These are phyloP conservation scores for Auxenochlorella pyrenoidosa DNA, from an alignment of 139 green algal species.

Conservation along the genomic window DNA sequence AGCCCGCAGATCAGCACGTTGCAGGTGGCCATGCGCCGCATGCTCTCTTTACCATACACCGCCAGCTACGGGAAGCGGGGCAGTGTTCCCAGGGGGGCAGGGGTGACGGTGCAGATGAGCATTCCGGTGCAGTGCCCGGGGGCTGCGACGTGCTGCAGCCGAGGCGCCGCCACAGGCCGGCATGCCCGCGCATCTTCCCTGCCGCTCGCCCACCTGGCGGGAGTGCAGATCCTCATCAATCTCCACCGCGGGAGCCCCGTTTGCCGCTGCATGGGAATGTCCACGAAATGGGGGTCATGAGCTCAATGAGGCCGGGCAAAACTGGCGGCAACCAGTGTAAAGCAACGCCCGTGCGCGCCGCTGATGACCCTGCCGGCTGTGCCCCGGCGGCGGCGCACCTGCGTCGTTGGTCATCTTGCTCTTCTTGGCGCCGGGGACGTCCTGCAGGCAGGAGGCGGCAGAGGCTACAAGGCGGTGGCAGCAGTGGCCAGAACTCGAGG, in stretches of 20 bases:
- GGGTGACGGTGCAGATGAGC: background rate
- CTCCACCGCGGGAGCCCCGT: slow-evolving; percentile 42
- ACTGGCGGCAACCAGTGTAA: background rate
- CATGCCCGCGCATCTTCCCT: background rate
- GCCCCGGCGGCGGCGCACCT: background rate
- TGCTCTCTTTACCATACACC: slow-evolving; percentile 96
- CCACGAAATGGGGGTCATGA: background rate
- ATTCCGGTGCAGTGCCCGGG: background rate
- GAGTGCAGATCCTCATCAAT: slow-evolving; percentile 99
- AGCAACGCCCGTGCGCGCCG: background rate
- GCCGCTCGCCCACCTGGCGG: slow-evolving; percentile 45
- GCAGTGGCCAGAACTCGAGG: background rate
- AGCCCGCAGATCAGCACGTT: slow-evolving; percentile 89
- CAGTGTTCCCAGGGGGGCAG: background rate
- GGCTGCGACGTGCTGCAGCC: no score
- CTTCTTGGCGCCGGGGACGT: slow-evolving; percentile 22
- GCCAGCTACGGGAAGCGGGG: slow-evolving; percentile 82
- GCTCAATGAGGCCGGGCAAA: no score
- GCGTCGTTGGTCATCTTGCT: slow-evolving; percentile 28
- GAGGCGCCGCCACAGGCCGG: no score
- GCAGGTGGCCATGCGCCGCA: slow-evolving; percentile 86
- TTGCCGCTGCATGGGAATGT: background rate
- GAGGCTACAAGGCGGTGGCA: background rate
- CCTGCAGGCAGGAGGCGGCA: background rate
- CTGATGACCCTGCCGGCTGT: no score